phyloP scores from a whole-genome alignment of 331 rosid genomes.

The Prunus yedoensis region DNA sequence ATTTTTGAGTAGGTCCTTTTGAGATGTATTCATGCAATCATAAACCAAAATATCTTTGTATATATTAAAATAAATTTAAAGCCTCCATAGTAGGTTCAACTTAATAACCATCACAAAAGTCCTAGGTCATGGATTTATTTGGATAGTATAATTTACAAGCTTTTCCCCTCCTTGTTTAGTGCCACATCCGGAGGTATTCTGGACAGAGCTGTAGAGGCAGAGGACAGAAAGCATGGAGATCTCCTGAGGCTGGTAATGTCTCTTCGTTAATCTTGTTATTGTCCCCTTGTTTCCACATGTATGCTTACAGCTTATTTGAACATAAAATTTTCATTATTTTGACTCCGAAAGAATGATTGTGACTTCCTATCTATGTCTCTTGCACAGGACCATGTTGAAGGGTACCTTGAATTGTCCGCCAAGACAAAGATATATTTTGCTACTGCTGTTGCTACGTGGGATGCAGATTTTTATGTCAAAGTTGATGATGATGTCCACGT shows the following conservation, averaged over 20 bases:
- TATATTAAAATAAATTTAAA: not conserved
- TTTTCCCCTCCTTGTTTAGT: constrained; percentile 43
- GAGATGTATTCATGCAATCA: not conserved
- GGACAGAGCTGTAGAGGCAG: constrained; percentile 97
- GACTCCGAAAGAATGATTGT: not conserved
- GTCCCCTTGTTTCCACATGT: constrained; percentile 8
- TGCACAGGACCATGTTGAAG: constrained; percentile 91
- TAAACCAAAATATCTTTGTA: not conserved
- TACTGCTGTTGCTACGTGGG: constrained; percentile 83
- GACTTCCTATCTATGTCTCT: constrained; percentile 16
- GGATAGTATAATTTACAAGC: constrained; percentile 9
- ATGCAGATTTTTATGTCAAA: constrained; percentile 95
- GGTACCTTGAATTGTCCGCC: constrained; percentile 93
- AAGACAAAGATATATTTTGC: constrained; percentile 88
- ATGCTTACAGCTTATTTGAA: not conserved
- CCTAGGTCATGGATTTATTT: not conserved
- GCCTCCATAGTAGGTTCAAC: not conserved
- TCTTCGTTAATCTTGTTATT: constrained; percentile 18
- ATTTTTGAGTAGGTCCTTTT: not conserved
- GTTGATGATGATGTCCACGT: constrained; percentile 98
- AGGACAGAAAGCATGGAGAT: constrained; percentile 94
- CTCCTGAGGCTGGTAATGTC: constrained; percentile 81
- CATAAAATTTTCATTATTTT: not conserved
- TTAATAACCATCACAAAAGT: not conserved
- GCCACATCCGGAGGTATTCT: constrained; percentile 97